These are phyloP conservation scores for Moesziomyces sp. DNA, from an alignment of 1,284 basidiomycete species.

Conservation along the genomic window DNA sequence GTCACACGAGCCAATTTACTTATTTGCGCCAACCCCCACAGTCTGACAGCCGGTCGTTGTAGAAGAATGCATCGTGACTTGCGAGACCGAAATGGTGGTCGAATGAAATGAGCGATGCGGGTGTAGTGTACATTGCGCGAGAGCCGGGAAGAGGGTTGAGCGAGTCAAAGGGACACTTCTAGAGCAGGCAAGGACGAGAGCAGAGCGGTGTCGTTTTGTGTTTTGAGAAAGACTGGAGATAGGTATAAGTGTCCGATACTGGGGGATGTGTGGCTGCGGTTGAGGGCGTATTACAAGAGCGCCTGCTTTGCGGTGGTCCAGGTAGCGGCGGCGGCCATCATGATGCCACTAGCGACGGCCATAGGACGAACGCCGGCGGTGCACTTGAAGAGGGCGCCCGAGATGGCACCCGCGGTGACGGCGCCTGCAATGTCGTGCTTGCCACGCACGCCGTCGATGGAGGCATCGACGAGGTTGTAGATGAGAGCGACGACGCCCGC, in stretches of 20 bases:
- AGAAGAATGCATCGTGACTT: neutral
- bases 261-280: neutral
- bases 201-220: slow-evolving; percentile 31
- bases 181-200: slow-evolving; percentile 10
- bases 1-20: neutral
- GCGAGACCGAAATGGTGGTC: neutral
- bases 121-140: slow-evolving; percentile 40
- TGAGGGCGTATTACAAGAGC: slow-evolving; percentile 20
- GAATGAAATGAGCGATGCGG: slow-evolving; percentile 11
- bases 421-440: slow-evolving; percentile 91
- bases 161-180: neutral
- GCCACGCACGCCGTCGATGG: slow-evolving; percentile 86
- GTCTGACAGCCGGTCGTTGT: neutral
- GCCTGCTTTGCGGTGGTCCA: slow-evolving; percentile 75
- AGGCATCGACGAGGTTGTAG: slow-evolving; percentile 96
- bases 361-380: slow-evolving; percentile 92
- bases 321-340: slow-evolving; percentile 85
- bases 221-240: neutral
- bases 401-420: slow-evolving; percentile 89
- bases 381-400: slow-evolving; percentile 91
- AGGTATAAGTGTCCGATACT: slow-evolving; percentile 3
- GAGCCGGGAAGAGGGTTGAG: slow-evolving; percentile 2
- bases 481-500: slow-evolving; percentile 94
- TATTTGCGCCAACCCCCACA: too few species aligned
- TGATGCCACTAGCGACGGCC: slow-evolving; percentile 84